Evolutionary conservation across 2,329 filamentous ascomycete species (phyloP), one percentile per base, ranked within the genome.

Genomic region (Penicillium occitanis): DNA sequence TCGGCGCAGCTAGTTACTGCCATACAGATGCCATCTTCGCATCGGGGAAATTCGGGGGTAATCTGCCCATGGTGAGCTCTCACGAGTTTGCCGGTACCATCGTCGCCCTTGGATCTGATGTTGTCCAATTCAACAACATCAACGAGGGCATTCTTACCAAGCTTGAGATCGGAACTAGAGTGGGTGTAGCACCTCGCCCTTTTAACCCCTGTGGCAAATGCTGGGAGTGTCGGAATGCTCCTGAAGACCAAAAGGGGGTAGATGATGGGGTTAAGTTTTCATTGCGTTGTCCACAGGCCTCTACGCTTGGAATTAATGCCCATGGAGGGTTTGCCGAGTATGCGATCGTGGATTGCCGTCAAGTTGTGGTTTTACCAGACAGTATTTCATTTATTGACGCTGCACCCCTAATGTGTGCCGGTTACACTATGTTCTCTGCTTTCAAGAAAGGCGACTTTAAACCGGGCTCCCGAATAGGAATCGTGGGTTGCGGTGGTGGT

Each of bases 401-500:
- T 1, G 76, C 75, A 3, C 75, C 76, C 8, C 63, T 78, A 35
- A 75, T 76, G 70, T 80, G 78, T 63, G 78, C 74, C 4, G 77
- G 78, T 13, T 76, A 73, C 1, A 80, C 78, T 1, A 74, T 78
- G 22, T 79, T 73, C 75, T 84, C 84, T 1, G 89, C 90, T 0
- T 78, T 93, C 6, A 85, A 84, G 28, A 42, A 63, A 35, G 87
- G 76, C 50, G 71, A 71, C 66, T 87, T 91, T 4, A 86, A 87
- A 2, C 86, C 89, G 0, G 90, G 88, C 1, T 90, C 90, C 74
- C 83, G 79, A 7, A 88, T 93, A 1, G 90, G 85, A 0, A 85
- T 93, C 58, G 81, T 91, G 17, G 90, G 90, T 3, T 2, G 70
- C 78, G 79, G 92, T 7, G 90, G 90, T 28, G 90, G 90, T 0